Base-by-base conservation (phyloP, 2,329 filamentous ascomycete genomes). In the Trichophyton schoenleinii region DNA sequence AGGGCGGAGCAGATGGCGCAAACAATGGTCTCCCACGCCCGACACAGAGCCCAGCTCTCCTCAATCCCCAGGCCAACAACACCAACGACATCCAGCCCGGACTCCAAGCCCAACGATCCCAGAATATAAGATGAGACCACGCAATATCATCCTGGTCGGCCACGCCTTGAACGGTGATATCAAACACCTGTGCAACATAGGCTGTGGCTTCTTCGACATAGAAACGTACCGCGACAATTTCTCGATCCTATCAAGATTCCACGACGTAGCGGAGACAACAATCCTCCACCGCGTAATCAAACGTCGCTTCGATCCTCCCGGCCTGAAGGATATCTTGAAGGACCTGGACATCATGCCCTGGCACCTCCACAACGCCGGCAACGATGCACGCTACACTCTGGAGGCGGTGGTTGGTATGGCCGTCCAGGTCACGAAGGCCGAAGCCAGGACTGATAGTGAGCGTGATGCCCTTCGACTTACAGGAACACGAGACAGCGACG, bases 361-460 rank as follows among this genome's bases (percentile, higher is more conserved):
- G 72, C 79, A 87, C 66, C 77, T 92, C n/a, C 91, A 96, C 73
- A 95, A 95, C 69, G 91, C 86, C 0, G 82, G 91, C 1, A 96
- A 96, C 66, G 91, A 96, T 70, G 90, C 91, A 0, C 81, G 85
- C 1, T 94, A 87, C 70, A 92, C 89, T 0, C 74, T 95, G 64
- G 84, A 86, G 64, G 87, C 84, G 6, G 82, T 94, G 79, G 71
- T 96, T 5, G 82, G 77, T 3, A 81, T 89, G 63, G 79, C 78
- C 42, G 73, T 83, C 22, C 66, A 67, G 48, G 67, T 70, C 8
- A 65, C 70, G 46, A 49, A 55, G 11, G 34, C 15, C 9, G 49
- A 55, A 8, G 22, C 9, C 6, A 53, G 3, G 8, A 4, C 20
- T 18, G 68, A 34, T n/a, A 18, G 34, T 8, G 34, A 36, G 34